Conservation (phyloP, 768 basidiomycete genomes). For the Serpula lacrymans region DNA sequence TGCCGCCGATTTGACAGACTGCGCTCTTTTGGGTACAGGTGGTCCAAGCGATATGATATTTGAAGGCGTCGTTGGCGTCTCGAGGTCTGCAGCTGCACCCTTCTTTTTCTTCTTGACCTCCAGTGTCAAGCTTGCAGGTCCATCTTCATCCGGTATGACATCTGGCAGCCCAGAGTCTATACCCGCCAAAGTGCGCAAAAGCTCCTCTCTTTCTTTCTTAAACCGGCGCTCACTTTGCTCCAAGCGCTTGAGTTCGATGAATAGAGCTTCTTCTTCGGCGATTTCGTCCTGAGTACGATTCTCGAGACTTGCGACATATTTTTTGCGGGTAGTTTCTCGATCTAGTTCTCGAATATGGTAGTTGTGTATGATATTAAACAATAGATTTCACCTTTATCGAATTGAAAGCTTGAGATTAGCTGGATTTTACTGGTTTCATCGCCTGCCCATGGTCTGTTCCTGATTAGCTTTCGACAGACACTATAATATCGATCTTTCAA, state of each 20-base stretch:
- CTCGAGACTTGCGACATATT: constrained; percentile 84
- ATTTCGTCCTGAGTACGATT: constrained; percentile 86
- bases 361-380: background rate
- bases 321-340: constrained; percentile 84
- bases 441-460: constrained; percentile 80
- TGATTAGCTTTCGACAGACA: constrained; percentile 83
- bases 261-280: constrained; percentile 92
- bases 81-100: constrained; percentile 23
- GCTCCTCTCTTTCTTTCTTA: constrained; percentile 83
- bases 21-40: constrained; percentile 33
- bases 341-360: constrained; percentile 40
- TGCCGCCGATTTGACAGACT: constrained; percentile 53
- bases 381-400: constrained; percentile 61
- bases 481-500: constrained; percentile 93
- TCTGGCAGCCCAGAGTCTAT: constrained; percentile 85
- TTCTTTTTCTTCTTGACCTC: constrained; percentile 53
- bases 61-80: constrained; percentile 31
- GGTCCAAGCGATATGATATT: constrained; percentile 36
- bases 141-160: constrained; percentile 62
- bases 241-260: constrained; percentile 89
- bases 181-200: constrained; percentile 79
- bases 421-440: constrained; percentile 71
- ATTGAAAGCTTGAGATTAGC: constrained; percentile 68
- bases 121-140: constrained; percentile 39
- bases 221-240: constrained; percentile 90